Conservation (phyloP, 345 rosid species). For the Geranium rotundifolium region DNA sequence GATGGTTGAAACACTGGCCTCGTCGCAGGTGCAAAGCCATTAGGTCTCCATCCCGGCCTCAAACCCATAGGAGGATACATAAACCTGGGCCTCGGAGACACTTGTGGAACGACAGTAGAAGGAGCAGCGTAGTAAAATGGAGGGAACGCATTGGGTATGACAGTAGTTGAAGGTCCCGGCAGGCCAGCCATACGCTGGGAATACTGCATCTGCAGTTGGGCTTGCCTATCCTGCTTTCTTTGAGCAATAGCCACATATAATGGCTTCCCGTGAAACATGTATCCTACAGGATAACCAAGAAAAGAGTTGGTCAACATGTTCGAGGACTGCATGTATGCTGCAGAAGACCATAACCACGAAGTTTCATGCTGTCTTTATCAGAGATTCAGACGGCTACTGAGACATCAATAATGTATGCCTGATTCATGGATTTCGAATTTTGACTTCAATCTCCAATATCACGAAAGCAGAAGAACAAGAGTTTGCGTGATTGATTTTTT, state of each 20-base stretch:
- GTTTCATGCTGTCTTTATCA: too few relatives aligned
- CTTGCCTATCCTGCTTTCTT: slow-evolving; percentile 58
- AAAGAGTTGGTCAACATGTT: slow-evolving; percentile 1
- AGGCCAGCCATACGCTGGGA: slow-evolving; percentile 32
- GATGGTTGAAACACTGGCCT: slow-evolving; percentile 40
- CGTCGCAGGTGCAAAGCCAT: slow-evolving; percentile 33
- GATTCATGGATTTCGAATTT: too few relatives aligned
- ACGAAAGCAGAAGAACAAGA: too few relatives aligned
- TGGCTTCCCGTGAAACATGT: slow-evolving; percentile 54
- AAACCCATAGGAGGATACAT: slow-evolving; percentile 49
- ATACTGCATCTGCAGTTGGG: slow-evolving; percentile 43
- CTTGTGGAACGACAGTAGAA: slow-evolving; percentile 38
- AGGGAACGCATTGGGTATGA: slow-evolving; percentile 49
- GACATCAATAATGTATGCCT: too few relatives aligned
- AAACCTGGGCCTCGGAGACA: slow-evolving; percentile 31
- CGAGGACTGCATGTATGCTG: not conserved
- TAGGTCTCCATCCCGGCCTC: slow-evolving; percentile 48
- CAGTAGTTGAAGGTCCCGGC: slow-evolving; percentile 37
- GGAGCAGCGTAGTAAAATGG: slow-evolving; percentile 46
- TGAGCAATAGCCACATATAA: slow-evolving; percentile 68
- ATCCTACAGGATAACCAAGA: slow-evolving; percentile 21
- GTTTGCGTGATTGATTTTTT: too few relatives aligned
- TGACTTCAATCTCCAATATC: too few relatives aligned
- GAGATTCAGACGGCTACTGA: too few relatives aligned
- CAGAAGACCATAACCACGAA: not conserved